These are phyloP conservation scores for Nakazawaea holstii DNA, from an alignment of 805 yeast species.

Conservation along the genomic window DNA sequence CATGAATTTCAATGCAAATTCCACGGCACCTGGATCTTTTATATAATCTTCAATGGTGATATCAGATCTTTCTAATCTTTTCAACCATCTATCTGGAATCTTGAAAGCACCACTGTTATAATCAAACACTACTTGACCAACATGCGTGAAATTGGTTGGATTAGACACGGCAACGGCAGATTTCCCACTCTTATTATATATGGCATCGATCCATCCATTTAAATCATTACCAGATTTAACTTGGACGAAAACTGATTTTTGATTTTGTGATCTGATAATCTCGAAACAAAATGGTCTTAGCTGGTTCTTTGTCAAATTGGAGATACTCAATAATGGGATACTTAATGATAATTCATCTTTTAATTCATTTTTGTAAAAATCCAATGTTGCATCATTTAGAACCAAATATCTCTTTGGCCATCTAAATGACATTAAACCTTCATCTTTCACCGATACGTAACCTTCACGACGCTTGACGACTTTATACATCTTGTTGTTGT, in stretches of 20 bases:
- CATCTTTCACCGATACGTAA: constrained; percentile 91
- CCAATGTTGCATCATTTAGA: constrained; percentile 67
- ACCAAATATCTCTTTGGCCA: constrained; percentile 91
- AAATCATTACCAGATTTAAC: constrained; percentile 76
- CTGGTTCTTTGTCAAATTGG: constrained; percentile 62
- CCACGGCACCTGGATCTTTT: constrained; percentile 59
- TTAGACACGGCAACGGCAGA: constrained; percentile 57
- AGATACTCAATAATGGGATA: constrained; percentile 53
- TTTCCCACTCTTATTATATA: constrained; percentile 46
- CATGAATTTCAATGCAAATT: constrained; percentile 55
- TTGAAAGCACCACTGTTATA: constrained; percentile 60
- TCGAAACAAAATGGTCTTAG: constrained; percentile 79
- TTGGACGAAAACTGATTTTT: constrained; percentile 66
- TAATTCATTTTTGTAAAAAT: constrained; percentile 66
- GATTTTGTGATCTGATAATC: constrained; percentile 36
- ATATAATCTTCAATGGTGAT: constrained; percentile 60
- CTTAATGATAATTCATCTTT: constrained; percentile 41
- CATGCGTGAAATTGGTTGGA: constrained; percentile 93
- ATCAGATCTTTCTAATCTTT: constrained; percentile 49
- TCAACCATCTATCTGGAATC: constrained; percentile 54
- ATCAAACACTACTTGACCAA: constrained; percentile 84
- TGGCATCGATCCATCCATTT: constrained; percentile 87
- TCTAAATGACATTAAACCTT: constrained; percentile 80
- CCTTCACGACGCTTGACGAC: constrained; percentile 48
- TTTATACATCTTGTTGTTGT: constrained; percentile 22